Conservation (phyloP, 352 stramenopile species). For the Globisporangium lucens region DNA sequence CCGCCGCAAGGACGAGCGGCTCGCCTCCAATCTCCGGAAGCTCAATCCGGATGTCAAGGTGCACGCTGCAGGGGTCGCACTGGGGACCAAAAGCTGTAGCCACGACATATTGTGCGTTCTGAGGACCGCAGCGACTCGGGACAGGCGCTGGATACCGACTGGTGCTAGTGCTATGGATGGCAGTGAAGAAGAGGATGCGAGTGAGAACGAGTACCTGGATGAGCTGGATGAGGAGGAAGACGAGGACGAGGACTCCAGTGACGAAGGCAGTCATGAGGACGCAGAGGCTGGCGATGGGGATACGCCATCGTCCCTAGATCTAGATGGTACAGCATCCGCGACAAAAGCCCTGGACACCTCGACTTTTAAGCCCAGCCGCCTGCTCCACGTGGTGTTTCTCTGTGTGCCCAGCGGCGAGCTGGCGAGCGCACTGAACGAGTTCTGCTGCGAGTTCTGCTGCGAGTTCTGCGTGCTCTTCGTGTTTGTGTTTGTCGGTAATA, state of each 20-base stretch:
- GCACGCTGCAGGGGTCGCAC: conserved; percentile 15
- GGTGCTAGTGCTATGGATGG: background rate
- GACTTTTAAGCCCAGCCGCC: background rate
- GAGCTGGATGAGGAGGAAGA: background rate
- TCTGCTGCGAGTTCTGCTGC: conserved; percentile 47
- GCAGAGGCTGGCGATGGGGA: background rate
- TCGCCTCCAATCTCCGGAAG: conserved; percentile 19
- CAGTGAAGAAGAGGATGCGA: background rate
- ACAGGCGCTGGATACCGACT: no score
- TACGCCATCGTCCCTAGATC: background rate
- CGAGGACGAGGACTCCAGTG: conserved; percentile 5
- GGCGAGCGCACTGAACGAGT: conserved; percentile 38
- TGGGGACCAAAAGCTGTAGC: conserved; percentile 3
- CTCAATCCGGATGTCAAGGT: conserved; percentile 37
- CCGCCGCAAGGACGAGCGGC: conserved; percentile 25
- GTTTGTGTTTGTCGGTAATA: conserved; percentile 21
- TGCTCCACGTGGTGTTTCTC: conserved; percentile 31
- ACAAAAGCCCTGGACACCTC: background rate
- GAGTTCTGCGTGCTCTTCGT: conserved; percentile 33
- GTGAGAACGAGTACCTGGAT: background rate
- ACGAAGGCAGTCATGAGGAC: background rate
- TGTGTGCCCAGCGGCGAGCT: conserved; percentile 25
- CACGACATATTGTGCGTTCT: conserved; percentile 18
- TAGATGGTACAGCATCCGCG: background rate
- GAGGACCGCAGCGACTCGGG: background rate